phyloP scores from a whole-genome alignment of 345 rosid species.

The Eucalyptus viminalis region DNA sequence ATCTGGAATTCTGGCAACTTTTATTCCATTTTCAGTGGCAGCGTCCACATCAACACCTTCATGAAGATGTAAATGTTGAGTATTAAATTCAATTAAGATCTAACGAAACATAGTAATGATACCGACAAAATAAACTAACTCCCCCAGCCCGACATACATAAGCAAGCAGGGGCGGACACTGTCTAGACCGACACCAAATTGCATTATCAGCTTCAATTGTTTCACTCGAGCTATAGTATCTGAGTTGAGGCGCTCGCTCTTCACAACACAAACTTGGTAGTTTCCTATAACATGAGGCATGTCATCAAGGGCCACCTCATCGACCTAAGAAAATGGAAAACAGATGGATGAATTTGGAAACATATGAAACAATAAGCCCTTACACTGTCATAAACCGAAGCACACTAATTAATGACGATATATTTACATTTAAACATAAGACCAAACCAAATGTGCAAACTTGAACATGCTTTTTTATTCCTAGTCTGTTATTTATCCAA shows the following conservation, averaged over 20 bases:
- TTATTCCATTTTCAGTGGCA: conserved; percentile 57
- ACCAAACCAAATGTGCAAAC: neutral
- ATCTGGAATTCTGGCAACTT: conserved; percentile 77
- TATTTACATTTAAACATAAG: neutral
- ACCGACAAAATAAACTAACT: neutral
- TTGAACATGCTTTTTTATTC: neutral
- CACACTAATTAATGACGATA: neutral
- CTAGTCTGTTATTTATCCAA: neutral
- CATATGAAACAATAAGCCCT: neutral
- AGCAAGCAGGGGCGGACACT: conserved; percentile 8
- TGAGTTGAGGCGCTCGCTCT: conserved; percentile 37
- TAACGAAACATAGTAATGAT: fast-evolving
- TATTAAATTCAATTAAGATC: neutral
- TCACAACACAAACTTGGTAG: neutral
- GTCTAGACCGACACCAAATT: conserved; percentile 83
- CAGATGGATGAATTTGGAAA: neutral
- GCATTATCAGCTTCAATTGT: conserved; percentile 67
- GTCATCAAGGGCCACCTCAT: conserved; percentile 35
- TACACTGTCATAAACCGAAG: neutral
- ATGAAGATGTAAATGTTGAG: neutral
- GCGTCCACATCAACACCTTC: conserved; percentile 75
- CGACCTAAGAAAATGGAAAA: conserved; percentile 30
- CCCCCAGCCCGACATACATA: neutral
- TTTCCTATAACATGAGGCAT: conserved; percentile 48
- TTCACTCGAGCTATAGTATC: conserved; percentile 41